Evolutionary conservation across 768 basidiomycete species (phyloP).

Genomic region (Boletus fagicola): DNA sequence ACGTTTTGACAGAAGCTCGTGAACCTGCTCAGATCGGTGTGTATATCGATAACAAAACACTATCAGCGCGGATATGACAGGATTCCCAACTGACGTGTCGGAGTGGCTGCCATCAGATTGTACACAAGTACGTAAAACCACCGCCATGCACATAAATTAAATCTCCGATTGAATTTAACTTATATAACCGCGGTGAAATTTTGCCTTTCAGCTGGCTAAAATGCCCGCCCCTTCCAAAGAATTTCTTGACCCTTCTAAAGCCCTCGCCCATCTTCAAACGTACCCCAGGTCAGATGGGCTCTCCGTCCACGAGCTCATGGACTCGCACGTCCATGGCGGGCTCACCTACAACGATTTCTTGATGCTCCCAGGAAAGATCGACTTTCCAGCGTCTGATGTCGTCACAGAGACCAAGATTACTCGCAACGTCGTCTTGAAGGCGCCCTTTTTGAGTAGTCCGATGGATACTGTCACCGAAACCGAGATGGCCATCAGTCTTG

Average conservation of each 20-base stretch:
- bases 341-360: conserved; percentile 98
- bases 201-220: conserved; percentile 27
- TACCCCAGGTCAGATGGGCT: conserved; percentile 82
- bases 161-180: conserved; percentile 11
- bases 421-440: conserved; percentile 87
- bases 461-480: conserved; percentile 99
- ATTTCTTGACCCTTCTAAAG: conserved; percentile 67
- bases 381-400: conserved; percentile 83
- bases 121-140: background rate
- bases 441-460: conserved; percentile 95
- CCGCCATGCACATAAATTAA: background rate
- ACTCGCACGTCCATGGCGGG: conserved; percentile 81
- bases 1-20: background rate
- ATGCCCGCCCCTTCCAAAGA: conserved; percentile 33
- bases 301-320: conserved; percentile 80
- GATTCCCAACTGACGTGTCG: background rate
- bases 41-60: background rate
- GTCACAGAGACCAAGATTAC: conserved; percentile 84
- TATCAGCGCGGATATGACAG: background rate
- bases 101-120: too few species aligned
- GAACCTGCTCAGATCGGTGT: too few species aligned
- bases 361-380: conserved; percentile 90
- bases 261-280: conserved; percentile 69
- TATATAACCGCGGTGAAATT: conserved; percentile 3
- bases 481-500: conserved; percentile 90